Evolutionary conservation across 768 basidiomycete genomes (phyloP).

Genomic region (Agrocybe pediades): DNA sequence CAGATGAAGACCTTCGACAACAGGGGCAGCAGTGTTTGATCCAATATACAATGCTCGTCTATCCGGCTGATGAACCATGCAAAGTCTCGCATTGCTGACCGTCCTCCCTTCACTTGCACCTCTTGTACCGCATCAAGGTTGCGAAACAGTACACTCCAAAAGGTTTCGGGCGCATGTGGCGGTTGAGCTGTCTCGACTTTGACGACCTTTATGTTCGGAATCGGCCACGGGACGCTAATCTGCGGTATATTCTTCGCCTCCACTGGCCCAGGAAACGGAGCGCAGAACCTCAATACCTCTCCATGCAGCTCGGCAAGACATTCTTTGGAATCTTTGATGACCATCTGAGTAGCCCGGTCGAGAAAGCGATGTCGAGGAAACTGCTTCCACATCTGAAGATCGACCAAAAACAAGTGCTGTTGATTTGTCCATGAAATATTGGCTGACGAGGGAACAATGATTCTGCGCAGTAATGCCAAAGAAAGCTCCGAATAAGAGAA

Average conservation of each 20-base stretch:
- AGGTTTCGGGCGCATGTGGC: neutral
- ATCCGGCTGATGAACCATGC: neutral
- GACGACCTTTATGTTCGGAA: neutral
- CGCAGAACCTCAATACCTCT: neutral
- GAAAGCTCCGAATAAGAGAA: too few relatives aligned
- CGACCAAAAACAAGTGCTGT: too few relatives aligned
- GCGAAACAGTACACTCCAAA: neutral
- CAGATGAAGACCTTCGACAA: neutral
- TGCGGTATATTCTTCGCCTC: too few relatives aligned
- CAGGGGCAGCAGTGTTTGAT: neutral
- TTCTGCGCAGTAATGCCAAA: too few relatives aligned
- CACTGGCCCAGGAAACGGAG: too few relatives aligned
- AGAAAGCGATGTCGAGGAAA: too few relatives aligned
- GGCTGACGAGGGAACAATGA: too few relatives aligned
- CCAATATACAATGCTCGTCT: neutral
- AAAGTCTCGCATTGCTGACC: neutral
- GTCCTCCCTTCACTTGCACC: neutral
- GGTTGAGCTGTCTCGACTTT: neutral
- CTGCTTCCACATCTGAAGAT: too few relatives aligned
- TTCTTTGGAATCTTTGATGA: too few relatives aligned
- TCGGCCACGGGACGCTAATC: neutral
- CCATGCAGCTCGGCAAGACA: neutral
- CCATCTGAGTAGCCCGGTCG: too few relatives aligned
- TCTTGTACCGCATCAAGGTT: neutral
- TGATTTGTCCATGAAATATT: too few relatives aligned